Evolutionary conservation across 148 eudicot species (phyloP).

Genomic region (Limonium bicolor): DNA sequence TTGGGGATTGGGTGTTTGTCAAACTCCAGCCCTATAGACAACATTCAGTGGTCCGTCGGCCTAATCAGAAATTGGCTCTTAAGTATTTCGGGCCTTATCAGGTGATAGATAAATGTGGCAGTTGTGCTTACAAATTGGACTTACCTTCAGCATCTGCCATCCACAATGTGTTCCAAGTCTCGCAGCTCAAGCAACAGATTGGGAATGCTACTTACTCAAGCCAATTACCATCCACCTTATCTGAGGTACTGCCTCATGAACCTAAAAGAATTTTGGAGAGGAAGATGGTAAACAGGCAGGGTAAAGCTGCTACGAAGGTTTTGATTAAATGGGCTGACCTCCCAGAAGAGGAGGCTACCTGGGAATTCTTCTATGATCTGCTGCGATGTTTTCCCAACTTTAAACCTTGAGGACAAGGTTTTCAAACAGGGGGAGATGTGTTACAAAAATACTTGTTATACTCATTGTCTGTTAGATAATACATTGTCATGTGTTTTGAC

Average conservation of each 20-base stretch:
- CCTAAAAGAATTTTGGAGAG: background rate
- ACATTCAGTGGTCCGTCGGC: background rate
- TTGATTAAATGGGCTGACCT: background rate
- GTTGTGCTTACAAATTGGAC: background rate
- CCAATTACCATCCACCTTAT: background rate
- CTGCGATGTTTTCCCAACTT: background rate
- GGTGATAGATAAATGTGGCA: background rate
- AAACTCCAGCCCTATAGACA: background rate
- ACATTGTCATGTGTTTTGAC: no score
- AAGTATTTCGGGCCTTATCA: background rate
- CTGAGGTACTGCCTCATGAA: no score
- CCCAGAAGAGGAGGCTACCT: background rate
- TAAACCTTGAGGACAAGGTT: constrained; percentile 6
- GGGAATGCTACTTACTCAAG: background rate
- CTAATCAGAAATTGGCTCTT: background rate
- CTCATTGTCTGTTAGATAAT: no score
- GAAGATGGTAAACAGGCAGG: background rate
- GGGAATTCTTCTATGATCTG: background rate
- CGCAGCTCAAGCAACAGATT: background rate
- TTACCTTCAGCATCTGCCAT: background rate
- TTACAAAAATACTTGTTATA: no score
- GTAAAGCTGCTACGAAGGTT: background rate
- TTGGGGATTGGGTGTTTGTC: no score
- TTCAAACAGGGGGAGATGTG: background rate
- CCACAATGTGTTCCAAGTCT: background rate